A percentile compares a stretch with the other conserved stretches of the same genome.
phyloP scores from a whole-genome alignment of 2,329 filamentous ascomycete species.

The Trichoderma sp. region DNA sequence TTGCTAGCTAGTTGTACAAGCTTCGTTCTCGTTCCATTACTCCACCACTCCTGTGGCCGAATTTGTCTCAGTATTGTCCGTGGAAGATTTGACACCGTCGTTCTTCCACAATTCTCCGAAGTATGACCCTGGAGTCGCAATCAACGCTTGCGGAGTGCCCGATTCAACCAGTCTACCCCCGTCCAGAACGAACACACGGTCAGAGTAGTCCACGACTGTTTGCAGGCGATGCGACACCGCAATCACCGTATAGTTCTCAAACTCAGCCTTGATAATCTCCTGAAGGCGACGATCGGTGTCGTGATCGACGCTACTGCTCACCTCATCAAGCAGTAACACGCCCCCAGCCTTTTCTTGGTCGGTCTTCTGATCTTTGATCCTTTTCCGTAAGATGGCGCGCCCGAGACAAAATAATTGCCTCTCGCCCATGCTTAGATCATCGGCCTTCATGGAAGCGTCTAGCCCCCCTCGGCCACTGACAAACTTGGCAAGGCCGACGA shows the following conservation, averaged over 20 bases:
- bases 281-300: constrained; percentile 41
- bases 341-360: neutral
- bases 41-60: too few relatives aligned
- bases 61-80: neutral
- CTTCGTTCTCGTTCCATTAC: too few relatives aligned
- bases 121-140: neutral
- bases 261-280: constrained; percentile 38
- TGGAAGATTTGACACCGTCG: neutral
- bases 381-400: constrained; percentile 52
- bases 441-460: constrained; percentile 24
- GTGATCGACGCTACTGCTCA: constrained; percentile 39
- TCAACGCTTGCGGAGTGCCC: constrained; percentile 20
- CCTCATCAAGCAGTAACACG: constrained; percentile 41
- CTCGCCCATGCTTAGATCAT: constrained; percentile 54
- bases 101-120: neutral
- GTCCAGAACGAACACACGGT: constrained; percentile 49
- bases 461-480: too few relatives aligned
- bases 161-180: constrained; percentile 42
- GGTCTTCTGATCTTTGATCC: neutral
- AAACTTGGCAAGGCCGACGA: too few relatives aligned
- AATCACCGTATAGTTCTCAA: constrained; percentile 49
- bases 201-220: constrained; percentile 48
- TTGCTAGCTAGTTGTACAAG: too few relatives aligned
- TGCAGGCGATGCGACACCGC: constrained; percentile 44
- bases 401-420: constrained; percentile 61